phyloP scores from a whole-genome alignment of 331 rosid species.

The Acacia pycnantha region DNA sequence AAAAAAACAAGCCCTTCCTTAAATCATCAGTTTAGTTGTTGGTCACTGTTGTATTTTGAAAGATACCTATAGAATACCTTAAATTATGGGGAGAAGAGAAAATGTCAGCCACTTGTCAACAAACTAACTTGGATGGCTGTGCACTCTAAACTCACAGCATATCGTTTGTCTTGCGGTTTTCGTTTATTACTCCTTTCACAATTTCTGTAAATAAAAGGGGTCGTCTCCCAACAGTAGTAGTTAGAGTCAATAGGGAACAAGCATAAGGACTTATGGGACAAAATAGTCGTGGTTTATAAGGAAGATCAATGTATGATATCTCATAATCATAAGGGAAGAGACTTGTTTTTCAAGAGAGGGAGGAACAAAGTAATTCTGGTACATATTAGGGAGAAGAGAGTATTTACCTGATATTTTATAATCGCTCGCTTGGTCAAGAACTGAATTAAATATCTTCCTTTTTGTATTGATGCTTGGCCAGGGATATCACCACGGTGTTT shows the following conservation, averaged over 20 bases:
- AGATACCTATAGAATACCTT: not conserved
- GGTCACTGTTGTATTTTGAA: not conserved
- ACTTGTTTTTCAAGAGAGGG: not conserved
- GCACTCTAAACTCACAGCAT: not conserved
- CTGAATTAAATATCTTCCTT: slow-evolving; percentile 30
- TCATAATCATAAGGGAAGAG: not conserved
- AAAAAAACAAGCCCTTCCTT: not conserved
- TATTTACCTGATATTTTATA: not conserved
- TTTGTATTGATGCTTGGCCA: slow-evolving; percentile 29
- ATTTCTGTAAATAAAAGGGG: not conserved
- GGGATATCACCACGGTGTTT: slow-evolving; percentile 44
- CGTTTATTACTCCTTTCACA: not conserved
- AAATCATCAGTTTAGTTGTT: not conserved
- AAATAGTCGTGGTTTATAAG: not conserved
- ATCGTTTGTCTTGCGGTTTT: not conserved
- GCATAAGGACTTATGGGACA: not conserved
- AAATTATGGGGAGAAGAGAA: not conserved
- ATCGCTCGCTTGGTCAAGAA: not conserved
- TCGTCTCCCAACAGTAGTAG: not conserved
- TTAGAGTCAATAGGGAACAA: not conserved
- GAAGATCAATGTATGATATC: not conserved
- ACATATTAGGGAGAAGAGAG: not conserved
- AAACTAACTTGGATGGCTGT: not conserved
- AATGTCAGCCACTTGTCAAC: not conserved
- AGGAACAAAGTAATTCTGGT: not conserved